These are phyloP conservation scores for Eimeria maxima DNA, from an alignment of 169 alveolate species.

Conservation along the genomic window DNA sequence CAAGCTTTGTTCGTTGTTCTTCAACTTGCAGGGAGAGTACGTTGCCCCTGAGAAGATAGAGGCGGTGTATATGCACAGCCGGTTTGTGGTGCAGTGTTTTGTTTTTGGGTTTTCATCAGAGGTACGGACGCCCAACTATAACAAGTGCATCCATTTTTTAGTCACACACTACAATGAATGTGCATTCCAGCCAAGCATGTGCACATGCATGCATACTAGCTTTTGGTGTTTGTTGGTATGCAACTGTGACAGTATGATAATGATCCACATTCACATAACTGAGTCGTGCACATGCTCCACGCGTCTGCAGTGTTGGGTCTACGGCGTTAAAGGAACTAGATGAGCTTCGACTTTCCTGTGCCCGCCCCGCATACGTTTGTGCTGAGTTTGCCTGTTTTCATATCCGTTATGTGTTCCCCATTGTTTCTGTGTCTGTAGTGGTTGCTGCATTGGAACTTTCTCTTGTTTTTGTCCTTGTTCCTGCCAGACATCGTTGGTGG, in stretches of 20 bases:
- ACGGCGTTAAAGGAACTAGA: background rate
- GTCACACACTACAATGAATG: background rate
- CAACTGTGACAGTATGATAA: background rate
- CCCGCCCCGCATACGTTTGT: background rate
- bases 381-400: background rate
- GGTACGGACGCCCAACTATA: constrained; percentile 60
- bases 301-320: background rate
- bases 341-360: background rate
- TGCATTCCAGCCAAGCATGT: background rate
- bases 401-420: background rate
- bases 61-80: constrained; percentile 88
- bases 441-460: background rate
- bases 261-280: background rate
- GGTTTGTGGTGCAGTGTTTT: constrained; percentile 91
- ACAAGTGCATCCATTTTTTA: background rate
- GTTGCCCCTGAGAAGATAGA: constrained; percentile 97
- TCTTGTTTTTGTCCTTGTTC: background rate
- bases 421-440: background rate
- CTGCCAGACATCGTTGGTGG: constrained; percentile 79
- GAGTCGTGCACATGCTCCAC: background rate
- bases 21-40: constrained; percentile 94
- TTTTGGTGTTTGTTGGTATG: background rate
- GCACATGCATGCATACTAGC: background rate
- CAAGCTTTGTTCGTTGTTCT: background rate
- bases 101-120: constrained; percentile 94